A percentile compares a stretch with the other conserved stretches of the same genome.
Evolutionary conservation across 2,329 filamentous ascomycete genomes (phyloP).

Genomic region (Canariomyces notabilis): DNA sequence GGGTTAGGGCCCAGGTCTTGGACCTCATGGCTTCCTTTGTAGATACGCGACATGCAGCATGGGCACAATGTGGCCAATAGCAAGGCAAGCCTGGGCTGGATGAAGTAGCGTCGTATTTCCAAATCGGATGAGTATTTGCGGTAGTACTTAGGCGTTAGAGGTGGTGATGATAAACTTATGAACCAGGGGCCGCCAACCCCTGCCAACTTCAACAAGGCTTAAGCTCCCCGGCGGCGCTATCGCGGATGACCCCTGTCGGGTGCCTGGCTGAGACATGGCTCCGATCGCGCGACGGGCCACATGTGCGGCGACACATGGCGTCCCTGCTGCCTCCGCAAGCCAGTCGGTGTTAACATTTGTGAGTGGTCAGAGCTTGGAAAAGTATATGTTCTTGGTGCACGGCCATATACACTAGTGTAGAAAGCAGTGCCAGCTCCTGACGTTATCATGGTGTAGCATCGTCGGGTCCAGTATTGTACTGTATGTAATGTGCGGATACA

Average conservation of each 20-base stretch:
- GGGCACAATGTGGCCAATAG: no score
- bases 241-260: constrained; percentile 12
- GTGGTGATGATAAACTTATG: no score
- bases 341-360: constrained; percentile 2
- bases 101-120: no score
- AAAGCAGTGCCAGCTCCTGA: neutral
- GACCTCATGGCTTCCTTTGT: no score
- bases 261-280: constrained; percentile 20
- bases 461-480: neutral
- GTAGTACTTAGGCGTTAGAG: no score
- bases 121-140: no score
- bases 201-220: constrained; percentile 9
- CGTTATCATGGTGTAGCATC: neutral
- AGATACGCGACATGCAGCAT: no score
- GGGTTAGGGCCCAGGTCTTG: no score
- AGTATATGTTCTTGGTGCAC: neutral
- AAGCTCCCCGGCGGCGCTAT: constrained; percentile 18
- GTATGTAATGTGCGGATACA: neutral
- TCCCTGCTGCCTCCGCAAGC: neutral
- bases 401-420: neutral
- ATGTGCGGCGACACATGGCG: constrained; percentile 13
- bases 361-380: constrained; percentile 4
- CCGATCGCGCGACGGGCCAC: constrained; percentile 17
- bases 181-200: constrained; percentile 1
- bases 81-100: no score